Evolutionary conservation across 2,329 filamentous ascomycete genomes (phyloP), one percentile per base, ranked within the genome.

Genomic region (Cladosporium austrohemisphaericum): DNA sequence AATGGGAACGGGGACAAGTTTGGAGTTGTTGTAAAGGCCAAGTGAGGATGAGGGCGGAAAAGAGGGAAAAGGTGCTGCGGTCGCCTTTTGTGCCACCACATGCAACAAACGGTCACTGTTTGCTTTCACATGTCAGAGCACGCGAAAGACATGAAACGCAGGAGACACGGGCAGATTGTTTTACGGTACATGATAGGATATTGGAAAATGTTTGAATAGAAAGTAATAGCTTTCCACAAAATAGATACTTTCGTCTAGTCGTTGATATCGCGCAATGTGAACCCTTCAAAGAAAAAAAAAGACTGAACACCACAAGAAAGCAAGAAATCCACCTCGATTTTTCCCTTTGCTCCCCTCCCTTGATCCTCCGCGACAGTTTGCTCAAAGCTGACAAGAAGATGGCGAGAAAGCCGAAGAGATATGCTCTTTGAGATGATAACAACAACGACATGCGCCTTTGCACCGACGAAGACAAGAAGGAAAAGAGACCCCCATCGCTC

Each of bases 181-280:
- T 43, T 5, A 35, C 32, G 18, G 13, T 14, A 14, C 32, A 37
- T 13, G 5, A 37, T 11, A 11, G 3, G 16, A n/a, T n/a, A 31
- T 31, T 4, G 11, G 4, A 10, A 7, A n/a, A 31, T 31, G 28
- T 31, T 9, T 9, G 8, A 31, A 31, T 31, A 11, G 18, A 33
- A 38, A 9, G 20, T 25, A 31, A 16, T 18, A 19, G 11, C 19
- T 47, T 47, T 38, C 32, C 44, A 38, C 25, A 23, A 25, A 18
- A 37, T 22, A 36, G 13, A 47, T 47, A 47, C 44, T 47, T 47
- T 47, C 44, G 33, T 47, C 44, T 47, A 47, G 26, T 47, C 44
- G 23, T 47, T 29, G 44, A 37, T 37, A 29, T 38, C 23, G 36
- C 44, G 33, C 44, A 29, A 31, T n/a, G n/a, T n/a, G n/a, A n/a